Percentiles rank a stretch among this genome's conserved stretches.
Conservation (phyloP, 495 filamentous ascomycete species). For the Podospora pseudopauciseta region DNA sequence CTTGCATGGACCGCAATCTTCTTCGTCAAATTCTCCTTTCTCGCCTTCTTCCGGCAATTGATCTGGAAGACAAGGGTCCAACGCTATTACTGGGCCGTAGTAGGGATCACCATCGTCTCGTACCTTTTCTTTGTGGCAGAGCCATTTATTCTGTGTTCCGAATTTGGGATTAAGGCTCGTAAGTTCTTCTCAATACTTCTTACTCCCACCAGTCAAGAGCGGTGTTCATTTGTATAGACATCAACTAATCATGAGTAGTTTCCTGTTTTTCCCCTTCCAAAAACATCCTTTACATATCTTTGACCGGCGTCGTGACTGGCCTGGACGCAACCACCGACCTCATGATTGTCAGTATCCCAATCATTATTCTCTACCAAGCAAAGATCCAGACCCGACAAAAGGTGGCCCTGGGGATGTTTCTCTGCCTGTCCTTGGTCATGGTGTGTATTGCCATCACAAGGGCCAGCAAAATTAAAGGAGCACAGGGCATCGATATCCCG, state of each 20-base stretch:
- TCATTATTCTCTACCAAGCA: constrained; percentile 16
- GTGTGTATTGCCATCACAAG: constrained; percentile 15
- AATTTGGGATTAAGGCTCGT: constrained; percentile 18
- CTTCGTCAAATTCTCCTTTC: constrained; percentile 21
- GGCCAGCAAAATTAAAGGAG: constrained; percentile 15
- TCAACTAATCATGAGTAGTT: background rate
- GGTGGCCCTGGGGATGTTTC: constrained; percentile 15
- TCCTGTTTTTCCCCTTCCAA: constrained; percentile 13
- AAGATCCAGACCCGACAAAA: constrained; percentile 19
- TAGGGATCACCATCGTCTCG: constrained; percentile 15
- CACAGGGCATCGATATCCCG: constrained; percentile 10
- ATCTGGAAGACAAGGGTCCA: constrained; percentile 18
- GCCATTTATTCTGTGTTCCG: constrained; percentile 20
- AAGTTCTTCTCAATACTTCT: constrained; percentile 2
- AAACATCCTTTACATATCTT: constrained; percentile 2
- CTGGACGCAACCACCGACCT: constrained; percentile 19
- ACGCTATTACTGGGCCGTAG: constrained; percentile 22
- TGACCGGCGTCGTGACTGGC: constrained; percentile 15
- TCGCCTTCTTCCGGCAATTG: constrained; percentile 22
- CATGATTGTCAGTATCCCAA: constrained; percentile 23
- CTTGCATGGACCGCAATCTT: constrained; percentile 21
- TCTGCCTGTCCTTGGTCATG: constrained; percentile 24
- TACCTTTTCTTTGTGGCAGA: constrained; percentile 17
- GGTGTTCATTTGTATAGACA: background rate
- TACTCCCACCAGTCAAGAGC: background rate